A percentile compares a stretch with the other conserved stretches of the same genome.
Conservation (phyloP, 768 basidiomycete species). For the Termitomyces sp. region DNA sequence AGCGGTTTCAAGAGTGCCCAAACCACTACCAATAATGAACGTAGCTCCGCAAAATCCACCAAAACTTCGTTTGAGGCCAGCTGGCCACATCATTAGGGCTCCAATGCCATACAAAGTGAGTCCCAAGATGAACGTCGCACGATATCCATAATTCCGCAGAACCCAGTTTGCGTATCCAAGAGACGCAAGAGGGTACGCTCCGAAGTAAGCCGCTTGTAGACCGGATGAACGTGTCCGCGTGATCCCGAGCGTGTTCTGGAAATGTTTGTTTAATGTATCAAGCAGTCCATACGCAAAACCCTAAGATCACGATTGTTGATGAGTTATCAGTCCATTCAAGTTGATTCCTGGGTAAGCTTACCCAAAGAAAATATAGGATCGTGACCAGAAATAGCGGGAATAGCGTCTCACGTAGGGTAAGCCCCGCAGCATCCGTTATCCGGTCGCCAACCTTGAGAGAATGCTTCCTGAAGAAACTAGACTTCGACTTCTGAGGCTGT, state of each 20-base stretch:
- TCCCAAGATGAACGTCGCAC: slow-evolving; percentile 33
- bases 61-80: slow-evolving; percentile 31
- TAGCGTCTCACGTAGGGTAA: slow-evolving; percentile 31
- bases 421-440: slow-evolving; percentile 29
- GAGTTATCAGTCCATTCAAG: background rate
- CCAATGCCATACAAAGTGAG: slow-evolving; percentile 31
- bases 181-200: slow-evolving; percentile 33
- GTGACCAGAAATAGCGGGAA: slow-evolving; percentile 35
- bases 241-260: slow-evolving; percentile 31
- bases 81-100: slow-evolving; percentile 35
- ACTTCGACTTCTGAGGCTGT: slow-evolving; percentile 6
- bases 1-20: slow-evolving; percentile 32
- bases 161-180: slow-evolving; percentile 35
- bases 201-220: slow-evolving; percentile 35
- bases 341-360: slow-evolving; percentile 8
- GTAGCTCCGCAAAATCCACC: slow-evolving; percentile 36
- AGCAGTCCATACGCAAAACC: slow-evolving; percentile 34
- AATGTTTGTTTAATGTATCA: slow-evolving; percentile 35
- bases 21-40: slow-evolving; percentile 33
- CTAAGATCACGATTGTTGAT: slow-evolving; percentile 15
- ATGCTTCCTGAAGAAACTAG: slow-evolving; percentile 24
- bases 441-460: slow-evolving; percentile 32
- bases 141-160: slow-evolving; percentile 31
- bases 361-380: slow-evolving; percentile 36
- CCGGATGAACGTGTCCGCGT: slow-evolving; percentile 34